Evolutionary conservation across 2,329 filamentous ascomycete genomes (phyloP).

Genomic region (Hypoxylon sp.): DNA sequence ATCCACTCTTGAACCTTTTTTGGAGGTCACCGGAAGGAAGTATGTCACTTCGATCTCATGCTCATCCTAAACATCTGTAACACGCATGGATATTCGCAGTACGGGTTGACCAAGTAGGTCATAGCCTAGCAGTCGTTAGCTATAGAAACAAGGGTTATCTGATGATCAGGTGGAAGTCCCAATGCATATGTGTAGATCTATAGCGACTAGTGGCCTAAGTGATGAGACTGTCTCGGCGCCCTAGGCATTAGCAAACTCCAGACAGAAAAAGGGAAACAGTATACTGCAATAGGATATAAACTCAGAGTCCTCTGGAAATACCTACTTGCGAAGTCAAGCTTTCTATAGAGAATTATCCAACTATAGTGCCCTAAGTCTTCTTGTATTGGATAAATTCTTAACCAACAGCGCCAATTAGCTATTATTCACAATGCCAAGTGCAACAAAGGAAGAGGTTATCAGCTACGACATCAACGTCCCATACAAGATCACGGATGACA

Average conservation of each 20-base stretch:
- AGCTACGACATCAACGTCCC: constrained; percentile 29
- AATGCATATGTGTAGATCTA: background rate
- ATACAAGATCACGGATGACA: constrained; percentile 16
- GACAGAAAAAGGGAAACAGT: background rate
- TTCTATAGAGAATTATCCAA: background rate
- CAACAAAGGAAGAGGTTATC: constrained; percentile 20
- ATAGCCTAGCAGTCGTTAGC: background rate
- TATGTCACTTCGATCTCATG: background rate
- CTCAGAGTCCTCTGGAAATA: background rate
- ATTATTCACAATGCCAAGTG: constrained; percentile 9
- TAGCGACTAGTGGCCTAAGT: background rate
- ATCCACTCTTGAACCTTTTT: background rate
- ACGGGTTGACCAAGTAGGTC: background rate
- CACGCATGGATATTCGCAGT: background rate
- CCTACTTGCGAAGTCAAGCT: background rate
- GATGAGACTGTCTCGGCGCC: background rate
- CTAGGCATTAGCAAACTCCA: background rate
- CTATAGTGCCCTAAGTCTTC: background rate
- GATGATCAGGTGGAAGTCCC: background rate
- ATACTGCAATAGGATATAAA: background rate
- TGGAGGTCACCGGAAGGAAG: background rate
- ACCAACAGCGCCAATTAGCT: background rate
- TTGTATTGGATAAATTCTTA: background rate
- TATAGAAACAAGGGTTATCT: background rate
- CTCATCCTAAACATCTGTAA: background rate